Evolutionary conservation across 768 basidiomycete genomes (phyloP).

Genomic region (Leccinum uliginosum): DNA sequence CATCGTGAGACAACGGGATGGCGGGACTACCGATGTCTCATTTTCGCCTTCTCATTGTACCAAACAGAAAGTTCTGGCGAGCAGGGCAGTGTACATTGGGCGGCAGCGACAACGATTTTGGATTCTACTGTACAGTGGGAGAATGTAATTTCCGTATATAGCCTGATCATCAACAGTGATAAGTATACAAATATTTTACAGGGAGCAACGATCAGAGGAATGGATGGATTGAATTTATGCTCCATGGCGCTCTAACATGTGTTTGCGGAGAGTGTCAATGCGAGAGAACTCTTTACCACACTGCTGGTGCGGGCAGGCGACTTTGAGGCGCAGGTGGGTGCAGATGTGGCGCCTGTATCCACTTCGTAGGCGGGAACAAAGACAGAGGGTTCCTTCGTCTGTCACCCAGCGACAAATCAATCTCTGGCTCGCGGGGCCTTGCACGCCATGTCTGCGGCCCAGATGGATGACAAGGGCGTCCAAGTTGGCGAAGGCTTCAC

Average conservation of each 20-base stretch:
- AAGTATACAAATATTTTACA: too few relatives aligned
- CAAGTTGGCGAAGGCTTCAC: not conserved
- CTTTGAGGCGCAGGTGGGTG: not conserved
- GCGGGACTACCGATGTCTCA: not conserved
- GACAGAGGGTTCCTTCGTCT: not conserved
- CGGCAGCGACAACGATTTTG: not conserved
- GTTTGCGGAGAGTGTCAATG: not conserved
- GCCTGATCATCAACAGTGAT: too few relatives aligned
- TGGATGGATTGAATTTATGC: too few relatives aligned
- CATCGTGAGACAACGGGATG: not conserved
- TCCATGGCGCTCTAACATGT: too few relatives aligned
- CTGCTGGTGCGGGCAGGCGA: not conserved
- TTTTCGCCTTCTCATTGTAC: not conserved
- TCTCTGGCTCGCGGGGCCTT: not conserved
- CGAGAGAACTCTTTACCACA: not conserved
- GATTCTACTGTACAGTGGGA: too few relatives aligned
- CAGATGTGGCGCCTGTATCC: not conserved
- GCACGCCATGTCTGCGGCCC: not conserved
- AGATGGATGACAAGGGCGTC: not conserved
- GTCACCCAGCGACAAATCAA: not conserved
- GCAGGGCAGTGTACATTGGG: not conserved
- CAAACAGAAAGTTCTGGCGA: not conserved
- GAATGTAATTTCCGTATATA: too few relatives aligned
- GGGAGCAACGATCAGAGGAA: too few relatives aligned
- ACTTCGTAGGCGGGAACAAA: not conserved